Evolutionary conservation across 805 yeast genomes (phyloP), one percentile per base, ranked within the genome.

Genomic region (Metschnikowia cerradonensis): DNA sequence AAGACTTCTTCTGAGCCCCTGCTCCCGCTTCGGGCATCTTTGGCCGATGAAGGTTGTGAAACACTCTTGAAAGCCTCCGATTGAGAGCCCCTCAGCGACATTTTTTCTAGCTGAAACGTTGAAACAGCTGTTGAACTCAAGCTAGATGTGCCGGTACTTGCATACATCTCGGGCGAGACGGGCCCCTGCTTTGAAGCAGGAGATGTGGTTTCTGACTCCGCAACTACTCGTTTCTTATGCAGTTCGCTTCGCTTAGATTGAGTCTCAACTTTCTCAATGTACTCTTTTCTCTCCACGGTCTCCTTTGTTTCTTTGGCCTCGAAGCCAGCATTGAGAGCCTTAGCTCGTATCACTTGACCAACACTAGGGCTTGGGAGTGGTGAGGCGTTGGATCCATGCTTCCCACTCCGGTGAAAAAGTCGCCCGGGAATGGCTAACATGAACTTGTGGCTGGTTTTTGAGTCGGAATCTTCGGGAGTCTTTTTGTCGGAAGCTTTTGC

Each of bases 341-440:
- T 42, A 6, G 38, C n/a, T n/a, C 37, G 19, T 6, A 20, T 40
- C 4, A n/a, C 30, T 11, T 42, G 26, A 11, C 31, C n/a, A 34
- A n/a, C 13, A 33, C 37, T 42, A 13, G 47, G 40, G 23, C 47
- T 44, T 2, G 22, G 34, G 4, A 36, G 40, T 17, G 31, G 40
- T 11, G 41, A 20, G 13, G 6, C 23, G 13, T 33, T 13, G 14
- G 47, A 11, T 5, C 47, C 33, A 15, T 35, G 47, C 7, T 44
- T 44, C 5, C 47, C 41, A n/a, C 40, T 44, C 11, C 55, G 36
- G 41, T 57, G 60, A 31, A 57, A 57, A 7, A 57, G 36, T 4
- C 56, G 37, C 15, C 55, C 35, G 51, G 65, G 53, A 48, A 55
- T 51, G 37, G 55, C 47, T 52, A 48, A 45, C 52, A 49, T 42